phyloP scores from a whole-genome alignment of 805 yeast species.

The Komagataella phaffii region DNA sequence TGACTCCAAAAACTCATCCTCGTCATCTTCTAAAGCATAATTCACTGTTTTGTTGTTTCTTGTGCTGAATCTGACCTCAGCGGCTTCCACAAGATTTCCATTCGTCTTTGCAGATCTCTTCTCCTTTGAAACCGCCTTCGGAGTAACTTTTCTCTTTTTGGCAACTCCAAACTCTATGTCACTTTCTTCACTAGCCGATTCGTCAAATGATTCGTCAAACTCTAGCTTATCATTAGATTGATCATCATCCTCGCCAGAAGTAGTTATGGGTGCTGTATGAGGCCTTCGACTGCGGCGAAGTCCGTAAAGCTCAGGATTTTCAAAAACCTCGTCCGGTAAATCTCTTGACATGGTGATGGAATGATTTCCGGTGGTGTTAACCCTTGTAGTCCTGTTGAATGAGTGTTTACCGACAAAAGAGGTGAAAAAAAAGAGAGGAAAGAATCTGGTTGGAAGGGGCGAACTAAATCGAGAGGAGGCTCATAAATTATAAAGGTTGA shows the following conservation, averaged over 20 bases:
- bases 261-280: constrained; percentile 21
- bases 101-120: constrained; percentile 5
- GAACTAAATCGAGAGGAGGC: neutral
- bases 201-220: constrained; percentile 17
- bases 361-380: neutral
- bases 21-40: constrained; percentile 62
- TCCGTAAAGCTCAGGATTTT: constrained; percentile 75
- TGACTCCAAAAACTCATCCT: constrained; percentile 33
- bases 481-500: neutral
- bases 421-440: neutral
- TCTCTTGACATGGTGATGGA: constrained; percentile 7
- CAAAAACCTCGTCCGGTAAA: constrained; percentile 40
- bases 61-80: constrained; percentile 66
- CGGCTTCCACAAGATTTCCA: constrained; percentile 11
- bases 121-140: constrained; percentile 19
- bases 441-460: neutral
- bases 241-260: constrained; percentile 22
- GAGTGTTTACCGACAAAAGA: neutral
- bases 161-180: constrained; percentile 13
- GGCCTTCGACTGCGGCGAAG: constrained; percentile 65
- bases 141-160: constrained; percentile 16
- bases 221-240: constrained; percentile 13
- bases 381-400: neutral
- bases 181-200: constrained; percentile 16
- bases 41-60: constrained; percentile 63